Evolutionary conservation across 345 rosid genomes (phyloP).

Genomic region (Ailanthus altissimus): DNA sequence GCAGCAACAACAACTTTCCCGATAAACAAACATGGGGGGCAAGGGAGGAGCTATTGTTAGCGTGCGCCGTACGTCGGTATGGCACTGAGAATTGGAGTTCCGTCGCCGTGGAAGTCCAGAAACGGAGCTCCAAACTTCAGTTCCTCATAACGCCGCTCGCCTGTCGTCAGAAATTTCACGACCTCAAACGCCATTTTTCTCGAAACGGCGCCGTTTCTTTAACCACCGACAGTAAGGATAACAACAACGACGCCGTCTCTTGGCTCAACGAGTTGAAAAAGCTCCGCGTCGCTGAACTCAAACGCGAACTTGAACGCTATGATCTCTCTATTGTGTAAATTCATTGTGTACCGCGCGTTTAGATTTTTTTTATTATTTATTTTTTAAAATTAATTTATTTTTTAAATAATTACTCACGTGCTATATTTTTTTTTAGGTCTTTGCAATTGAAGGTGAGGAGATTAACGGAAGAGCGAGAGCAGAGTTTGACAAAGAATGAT

Average conservation of each 20-base stretch:
- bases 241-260: constrained; percentile 14
- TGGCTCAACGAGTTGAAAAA: constrained; percentile 58
- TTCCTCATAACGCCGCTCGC: constrained; percentile 38
- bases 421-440: constrained; percentile 34
- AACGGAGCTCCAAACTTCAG: constrained; percentile 34
- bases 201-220: background rate
- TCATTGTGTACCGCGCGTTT: background rate
- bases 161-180: constrained; percentile 49
- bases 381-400: background rate
- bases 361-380: background rate
- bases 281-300: constrained; percentile 68
- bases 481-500: background rate
- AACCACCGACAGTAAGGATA: background rate
- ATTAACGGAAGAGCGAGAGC: constrained; percentile 44
- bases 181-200: constrained; percentile 53
- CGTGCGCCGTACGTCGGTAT: constrained; percentile 64
- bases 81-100: constrained; percentile 56
- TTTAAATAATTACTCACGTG: constrained; percentile 9
- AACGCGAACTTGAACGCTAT: constrained; percentile 59
- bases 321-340: constrained; percentile 59
- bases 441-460: constrained; percentile 50
- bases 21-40: constrained; percentile 50
- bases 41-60: constrained; percentile 45
- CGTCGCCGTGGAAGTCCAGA: constrained; percentile 54
- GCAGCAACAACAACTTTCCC: constrained; percentile 11